Conservation (phyloP, 2,329 filamentous ascomycete species). For the Hypoxylon sp. region DNA sequence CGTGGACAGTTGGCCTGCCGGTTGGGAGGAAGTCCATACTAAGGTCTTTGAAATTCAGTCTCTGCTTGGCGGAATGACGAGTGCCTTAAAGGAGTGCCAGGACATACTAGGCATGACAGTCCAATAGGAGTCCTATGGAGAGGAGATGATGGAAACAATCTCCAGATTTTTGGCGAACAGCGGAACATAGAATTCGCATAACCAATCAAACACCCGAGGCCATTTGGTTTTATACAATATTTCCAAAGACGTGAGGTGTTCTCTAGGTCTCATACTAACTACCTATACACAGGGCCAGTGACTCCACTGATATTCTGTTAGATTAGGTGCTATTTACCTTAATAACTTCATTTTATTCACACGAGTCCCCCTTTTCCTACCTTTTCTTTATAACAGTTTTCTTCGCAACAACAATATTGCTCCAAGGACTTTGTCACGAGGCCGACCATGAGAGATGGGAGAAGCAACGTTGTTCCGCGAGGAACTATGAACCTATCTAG, state of each 20-base stretch:
- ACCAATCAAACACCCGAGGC: background rate
- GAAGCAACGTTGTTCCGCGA: too few relatives aligned
- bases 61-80: background rate
- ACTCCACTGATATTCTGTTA: too few relatives aligned
- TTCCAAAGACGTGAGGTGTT: background rate
- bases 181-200: background rate
- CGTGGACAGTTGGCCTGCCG: background rate
- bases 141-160: background rate
- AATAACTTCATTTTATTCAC: too few relatives aligned
- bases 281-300: too few relatives aligned
- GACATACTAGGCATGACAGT: background rate
- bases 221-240: background rate
- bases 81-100: background rate
- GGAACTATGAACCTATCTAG: too few relatives aligned
- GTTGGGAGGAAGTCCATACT: background rate
- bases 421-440: too few relatives aligned
- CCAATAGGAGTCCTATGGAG: background rate
- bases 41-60: background rate
- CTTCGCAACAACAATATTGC: too few relatives aligned
- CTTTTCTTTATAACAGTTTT: too few relatives aligned
- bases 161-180: background rate
- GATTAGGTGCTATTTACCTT: too few relatives aligned
- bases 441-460: too few relatives aligned
- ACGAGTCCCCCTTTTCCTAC: too few relatives aligned
- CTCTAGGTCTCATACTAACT: background rate